phyloP scores from a whole-genome alignment of 2,329 filamentous ascomycete species.

The Epichloe sylvatica region DNA sequence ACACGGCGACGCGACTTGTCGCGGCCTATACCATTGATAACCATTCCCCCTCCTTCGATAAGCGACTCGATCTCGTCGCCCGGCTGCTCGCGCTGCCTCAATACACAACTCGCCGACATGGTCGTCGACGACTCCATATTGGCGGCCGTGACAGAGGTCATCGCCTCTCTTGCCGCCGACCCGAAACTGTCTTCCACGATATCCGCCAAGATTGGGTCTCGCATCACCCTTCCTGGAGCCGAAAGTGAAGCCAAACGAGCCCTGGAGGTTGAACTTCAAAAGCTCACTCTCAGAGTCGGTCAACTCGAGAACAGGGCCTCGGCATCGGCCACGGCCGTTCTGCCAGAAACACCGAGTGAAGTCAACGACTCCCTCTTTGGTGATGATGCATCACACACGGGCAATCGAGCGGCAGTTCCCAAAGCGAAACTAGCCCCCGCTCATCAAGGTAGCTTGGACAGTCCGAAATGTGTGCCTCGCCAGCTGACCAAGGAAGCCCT shows the following conservation, averaged over 20 bases:
- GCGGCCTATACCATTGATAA: neutral
- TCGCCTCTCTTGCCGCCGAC: conserved; percentile 37
- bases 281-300: conserved; percentile 64
- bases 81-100: conserved; percentile 10
- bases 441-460: conserved; percentile 26
- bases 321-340: conserved; percentile 39
- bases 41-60: neutral
- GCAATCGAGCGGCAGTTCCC: conserved; percentile 26
- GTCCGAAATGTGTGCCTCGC: conserved; percentile 23
- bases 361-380: conserved; percentile 50
- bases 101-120: conserved; percentile 23
- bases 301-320: conserved; percentile 68
- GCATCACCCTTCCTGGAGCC: conserved; percentile 62
- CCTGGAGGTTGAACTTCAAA: conserved; percentile 71
- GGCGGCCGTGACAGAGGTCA: conserved; percentile 38
- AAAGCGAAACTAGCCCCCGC: conserved; percentile 33
- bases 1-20: conserved; percentile 2
- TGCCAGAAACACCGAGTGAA: conserved; percentile 76
- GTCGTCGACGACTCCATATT: conserved; percentile 37
- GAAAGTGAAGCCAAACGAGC: conserved; percentile 61
- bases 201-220: conserved; percentile 28
- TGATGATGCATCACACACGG: conserved; percentile 33
- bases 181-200: conserved; percentile 25
- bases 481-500: conserved; percentile 70
- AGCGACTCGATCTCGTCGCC: neutral